Evolutionary conservation across 1,284 basidiomycete species (phyloP), one percentile per base, ranked within the genome.

Genomic region (Lignosus rhinocerotis): DNA sequence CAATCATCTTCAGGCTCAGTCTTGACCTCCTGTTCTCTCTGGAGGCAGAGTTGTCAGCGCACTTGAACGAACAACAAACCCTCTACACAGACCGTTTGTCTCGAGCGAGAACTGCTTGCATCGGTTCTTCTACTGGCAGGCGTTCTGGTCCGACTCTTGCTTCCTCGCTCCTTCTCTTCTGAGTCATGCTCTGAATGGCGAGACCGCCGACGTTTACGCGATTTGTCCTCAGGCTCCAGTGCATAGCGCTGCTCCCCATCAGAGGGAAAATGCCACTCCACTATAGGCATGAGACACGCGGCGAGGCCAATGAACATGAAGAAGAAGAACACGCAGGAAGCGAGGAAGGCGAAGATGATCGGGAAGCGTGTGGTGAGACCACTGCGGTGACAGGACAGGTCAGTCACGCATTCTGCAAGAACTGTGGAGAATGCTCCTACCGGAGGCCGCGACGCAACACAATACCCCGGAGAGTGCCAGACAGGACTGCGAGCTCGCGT

Each of bases 301-400:
- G 77, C 80, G 36, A 86, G 69, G 12, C 81, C 74, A 6, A 77
- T 60, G 51, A 79, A 78, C n/a, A 81, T 70, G 55, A 85, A 78
- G 48, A 76, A 67, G 59, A 85, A 73, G 73, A 88, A 89, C 0
- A 77, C 65, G 25, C 72, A 70, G 5, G 82, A 73, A 2, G 85
- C 78, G 3, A 76, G 55, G 30, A 82, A 25, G 2, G 78, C 76
- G 38, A 74, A 81, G 16, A 78, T 62, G n/a, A 90, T 63, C 1
- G 90, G 90, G 72, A 87, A 89, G 36, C 85, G 83, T 30, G 84
- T 81, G n/a, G 87, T 76, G 6, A 91, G 66, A 25, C 88, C 88
- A 30, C 90, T 92, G 56, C 16, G 49, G 25, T 60, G 49, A 30
- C 17, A n/a, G 30, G 53, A 36, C 68, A 34, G 61, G 49, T 46